phyloP scores from a whole-genome alignment of 768 basidiomycete genomes.

The Russula ochroleuca region DNA sequence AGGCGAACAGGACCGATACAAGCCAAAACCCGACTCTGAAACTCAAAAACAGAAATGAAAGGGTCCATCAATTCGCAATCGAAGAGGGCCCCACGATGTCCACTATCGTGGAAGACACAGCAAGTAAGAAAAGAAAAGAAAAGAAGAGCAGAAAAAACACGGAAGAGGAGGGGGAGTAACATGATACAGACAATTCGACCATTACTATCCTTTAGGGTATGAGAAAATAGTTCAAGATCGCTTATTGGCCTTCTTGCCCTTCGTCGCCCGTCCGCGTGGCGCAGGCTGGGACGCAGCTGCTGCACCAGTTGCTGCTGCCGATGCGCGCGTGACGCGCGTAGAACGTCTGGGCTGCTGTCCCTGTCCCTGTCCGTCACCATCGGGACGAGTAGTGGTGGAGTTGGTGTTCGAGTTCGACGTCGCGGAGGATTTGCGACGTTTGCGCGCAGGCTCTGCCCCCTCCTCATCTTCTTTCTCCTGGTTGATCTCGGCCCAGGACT shows the following conservation, averaged over 20 bases:
- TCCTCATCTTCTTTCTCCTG: neutral
- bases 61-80: constrained; percentile 7
- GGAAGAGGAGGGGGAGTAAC: too few species aligned
- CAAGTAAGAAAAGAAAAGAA: neutral
- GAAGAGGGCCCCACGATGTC: neutral
- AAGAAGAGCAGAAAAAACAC: neutral
- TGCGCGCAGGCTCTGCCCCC: neutral
- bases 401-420: neutral
- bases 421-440: constrained; percentile 15
- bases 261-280: neutral
- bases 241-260: constrained; percentile 1
- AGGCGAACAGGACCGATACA: neutral
- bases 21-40: neutral
- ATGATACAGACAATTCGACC: neutral
- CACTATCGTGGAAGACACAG: neutral
- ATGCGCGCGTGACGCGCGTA: constrained; percentile 5
- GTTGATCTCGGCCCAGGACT: neutral
- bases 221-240: neutral
- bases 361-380: neutral
- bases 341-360: constrained; percentile 10
- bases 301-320: neutral
- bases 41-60: neutral
- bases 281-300: neutral
- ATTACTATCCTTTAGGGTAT: neutral
- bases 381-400: neutral